phyloP scores from a whole-genome alignment of 768 basidiomycete species.

The Rhizopogon vinicolor region DNA sequence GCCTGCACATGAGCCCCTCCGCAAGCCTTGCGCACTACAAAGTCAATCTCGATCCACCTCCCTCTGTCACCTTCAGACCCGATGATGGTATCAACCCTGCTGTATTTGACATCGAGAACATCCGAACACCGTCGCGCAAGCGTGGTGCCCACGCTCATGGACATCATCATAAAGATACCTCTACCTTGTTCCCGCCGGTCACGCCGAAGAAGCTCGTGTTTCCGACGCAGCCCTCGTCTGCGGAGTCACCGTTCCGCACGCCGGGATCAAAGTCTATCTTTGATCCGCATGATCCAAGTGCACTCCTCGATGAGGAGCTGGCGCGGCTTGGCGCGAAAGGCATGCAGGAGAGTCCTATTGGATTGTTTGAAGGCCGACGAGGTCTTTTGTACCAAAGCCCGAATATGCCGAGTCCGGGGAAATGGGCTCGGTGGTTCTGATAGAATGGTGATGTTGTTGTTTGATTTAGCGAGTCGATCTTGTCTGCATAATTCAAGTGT shows the following conservation, averaged over 20 bases:
- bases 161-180: constrained; percentile 8
- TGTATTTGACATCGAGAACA: constrained; percentile 30
- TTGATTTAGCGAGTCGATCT: neutral
- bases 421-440: constrained; percentile 51
- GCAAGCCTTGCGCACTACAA: constrained; percentile 67
- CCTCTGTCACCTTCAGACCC: constrained; percentile 24
- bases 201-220: constrained; percentile 42
- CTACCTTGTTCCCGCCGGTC: constrained; percentile 28
- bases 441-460: neutral
- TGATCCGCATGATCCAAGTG: constrained; percentile 69
- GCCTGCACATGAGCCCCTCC: constrained; percentile 65
- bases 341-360: constrained; percentile 57
- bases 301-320: constrained; percentile 70
- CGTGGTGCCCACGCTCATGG: constrained; percentile 23
- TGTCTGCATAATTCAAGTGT: neutral
- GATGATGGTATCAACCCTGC: constrained; percentile 32
- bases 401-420: constrained; percentile 52
- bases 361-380: constrained; percentile 57
- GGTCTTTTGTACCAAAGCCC: constrained; percentile 72
- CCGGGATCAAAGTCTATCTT: constrained; percentile 44
- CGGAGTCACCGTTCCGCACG: constrained; percentile 45
- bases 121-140: constrained; percentile 43
- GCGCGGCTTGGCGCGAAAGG: constrained; percentile 41
- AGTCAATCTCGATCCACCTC: constrained; percentile 61
- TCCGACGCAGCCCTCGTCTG: constrained; percentile 18